phyloP scores from a whole-genome alignment of 1,284 basidiomycete species.

The Leccinum cinnamomeum region DNA sequence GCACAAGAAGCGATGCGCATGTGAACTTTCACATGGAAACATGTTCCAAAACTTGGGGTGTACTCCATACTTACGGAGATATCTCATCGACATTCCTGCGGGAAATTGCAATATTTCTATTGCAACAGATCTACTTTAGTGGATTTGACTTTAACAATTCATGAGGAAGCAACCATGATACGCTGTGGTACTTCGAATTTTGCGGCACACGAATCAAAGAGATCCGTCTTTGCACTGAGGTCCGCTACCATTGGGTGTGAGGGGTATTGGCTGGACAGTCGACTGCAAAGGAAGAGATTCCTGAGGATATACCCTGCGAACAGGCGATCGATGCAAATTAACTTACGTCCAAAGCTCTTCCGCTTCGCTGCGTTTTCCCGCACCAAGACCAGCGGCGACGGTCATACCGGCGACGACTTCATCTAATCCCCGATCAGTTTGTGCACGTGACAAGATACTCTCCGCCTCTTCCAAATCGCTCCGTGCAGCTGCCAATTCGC shows the following conservation, averaged over 20 bases:
- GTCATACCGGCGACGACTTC: constrained; percentile 72
- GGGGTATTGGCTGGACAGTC: constrained; percentile 57
- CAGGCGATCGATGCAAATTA: not conserved
- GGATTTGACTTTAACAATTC: constrained; percentile 2
- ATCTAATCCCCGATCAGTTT: constrained; percentile 28
- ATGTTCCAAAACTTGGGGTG: not conserved
- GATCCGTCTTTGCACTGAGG: constrained; percentile 54
- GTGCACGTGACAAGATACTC: constrained; percentile 35
- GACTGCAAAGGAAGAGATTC: constrained; percentile 40
- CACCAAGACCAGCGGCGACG: constrained; percentile 65
- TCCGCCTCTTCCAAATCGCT: constrained; percentile 83
- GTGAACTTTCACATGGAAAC: not conserved
- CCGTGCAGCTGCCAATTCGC: constrained; percentile 79
- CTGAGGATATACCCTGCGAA: not conserved
- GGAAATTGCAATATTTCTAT: constrained; percentile 4
- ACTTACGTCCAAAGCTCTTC: constrained; percentile 68
- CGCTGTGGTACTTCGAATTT: constrained; percentile 65
- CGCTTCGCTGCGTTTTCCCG: constrained; percentile 56
- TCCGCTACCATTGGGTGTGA: constrained; percentile 69
- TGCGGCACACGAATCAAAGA: constrained; percentile 72
- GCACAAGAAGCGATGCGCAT: not conserved
- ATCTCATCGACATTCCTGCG: not conserved
- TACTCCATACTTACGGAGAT: not conserved
- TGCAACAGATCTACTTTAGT: not conserved
- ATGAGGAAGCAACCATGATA: constrained; percentile 32